Evolutionary conservation across 2,329 filamentous ascomycete species (phyloP).

Genomic region (Stromatinia cepivora): DNA sequence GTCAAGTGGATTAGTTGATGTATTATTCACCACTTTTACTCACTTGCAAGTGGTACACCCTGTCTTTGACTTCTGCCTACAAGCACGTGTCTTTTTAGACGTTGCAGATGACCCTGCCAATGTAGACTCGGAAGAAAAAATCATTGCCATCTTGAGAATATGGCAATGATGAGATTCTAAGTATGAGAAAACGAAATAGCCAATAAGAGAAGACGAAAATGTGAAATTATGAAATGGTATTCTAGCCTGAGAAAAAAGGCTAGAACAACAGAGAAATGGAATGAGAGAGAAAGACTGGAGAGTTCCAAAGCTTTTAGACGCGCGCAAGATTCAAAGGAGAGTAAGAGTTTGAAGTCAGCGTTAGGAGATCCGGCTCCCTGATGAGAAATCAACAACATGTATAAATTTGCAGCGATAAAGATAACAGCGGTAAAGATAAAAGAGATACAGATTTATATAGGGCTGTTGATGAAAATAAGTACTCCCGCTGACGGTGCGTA

Average conservation of each 20-base stretch:
- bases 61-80: constrained; percentile 32
- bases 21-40: constrained; percentile 6
- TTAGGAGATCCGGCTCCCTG: constrained; percentile 18
- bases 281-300: background rate
- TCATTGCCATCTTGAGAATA: constrained; percentile 21
- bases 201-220: background rate
- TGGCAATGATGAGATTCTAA: constrained; percentile 6
- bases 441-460: background rate
- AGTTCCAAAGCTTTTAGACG: background rate
- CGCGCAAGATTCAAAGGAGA: constrained; percentile 9
- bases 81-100: constrained; percentile 31
- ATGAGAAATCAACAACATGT: constrained; percentile 17
- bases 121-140: constrained; percentile 14
- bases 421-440: constrained; percentile 3
- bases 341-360: background rate
- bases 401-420: constrained; percentile 3
- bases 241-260: constrained; percentile 7
- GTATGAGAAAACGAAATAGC: constrained; percentile 6
- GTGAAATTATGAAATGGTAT: constrained; percentile 6
- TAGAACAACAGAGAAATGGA: background rate
- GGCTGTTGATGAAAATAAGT: constrained; percentile 8
- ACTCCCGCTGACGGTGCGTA: background rate
- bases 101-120: constrained; percentile 11
- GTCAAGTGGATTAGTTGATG: background rate
- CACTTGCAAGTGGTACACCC: constrained; percentile 27